Evolutionary conservation across 2,329 filamentous ascomycete species (phyloP).

Genomic region (Colletotrichum lindemuthianum): DNA sequence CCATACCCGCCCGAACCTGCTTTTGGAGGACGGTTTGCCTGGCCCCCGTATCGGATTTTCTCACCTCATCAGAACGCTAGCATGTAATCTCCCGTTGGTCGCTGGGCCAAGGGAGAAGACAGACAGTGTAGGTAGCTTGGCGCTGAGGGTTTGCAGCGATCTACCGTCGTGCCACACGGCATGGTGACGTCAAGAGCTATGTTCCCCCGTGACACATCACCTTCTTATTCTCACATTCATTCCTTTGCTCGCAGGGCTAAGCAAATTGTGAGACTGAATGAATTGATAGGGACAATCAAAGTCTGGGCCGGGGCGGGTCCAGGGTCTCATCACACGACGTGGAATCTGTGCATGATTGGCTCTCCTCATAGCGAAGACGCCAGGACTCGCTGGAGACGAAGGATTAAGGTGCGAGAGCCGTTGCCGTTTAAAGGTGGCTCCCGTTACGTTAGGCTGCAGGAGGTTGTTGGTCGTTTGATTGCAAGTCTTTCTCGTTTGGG

Average conservation of each 20-base stretch:
- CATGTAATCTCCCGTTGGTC: too few relatives aligned
- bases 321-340: constrained; percentile 22
- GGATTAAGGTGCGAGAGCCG: constrained; percentile 14
- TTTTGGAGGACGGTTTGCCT: neutral
- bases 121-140: constrained; percentile 7
- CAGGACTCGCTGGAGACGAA: neutral
- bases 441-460: constrained; percentile 26
- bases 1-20: neutral
- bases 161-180: constrained; percentile 24
- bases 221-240: constrained; percentile 1
- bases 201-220: constrained; percentile 32
- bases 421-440: constrained; percentile 6
- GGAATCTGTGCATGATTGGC: too few relatives aligned
- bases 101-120: too few relatives aligned
- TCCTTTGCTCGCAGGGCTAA: constrained; percentile 5
- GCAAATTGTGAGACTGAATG: neutral
- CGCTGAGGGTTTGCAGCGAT: constrained; percentile 18
- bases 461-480: constrained; percentile 12
- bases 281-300: too few relatives aligned
- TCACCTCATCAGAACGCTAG: constrained; percentile 11
- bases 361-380: constrained; percentile 7
- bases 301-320: neutral
- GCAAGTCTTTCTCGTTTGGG: constrained; percentile 4
- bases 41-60: neutral
- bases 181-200: constrained; percentile 32